Base-by-base conservation (phyloP, 495 filamentous ascomycete species). In the Aspergillus nanangensis region DNA sequence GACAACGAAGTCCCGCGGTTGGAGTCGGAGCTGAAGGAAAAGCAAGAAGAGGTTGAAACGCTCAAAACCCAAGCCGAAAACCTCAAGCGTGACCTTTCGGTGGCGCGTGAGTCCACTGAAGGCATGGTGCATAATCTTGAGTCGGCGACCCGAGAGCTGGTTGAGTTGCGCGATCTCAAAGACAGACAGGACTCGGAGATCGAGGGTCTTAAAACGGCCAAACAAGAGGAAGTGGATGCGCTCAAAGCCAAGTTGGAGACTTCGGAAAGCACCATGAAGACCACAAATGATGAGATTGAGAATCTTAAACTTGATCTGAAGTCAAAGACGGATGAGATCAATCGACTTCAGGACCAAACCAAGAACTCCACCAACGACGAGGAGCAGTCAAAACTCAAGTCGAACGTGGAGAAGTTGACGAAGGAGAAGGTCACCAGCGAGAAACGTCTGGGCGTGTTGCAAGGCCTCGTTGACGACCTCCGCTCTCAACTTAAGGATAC, bases 1-100 rank as follows among this genome's bases (percentile, higher is more conserved):
- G 87, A 90, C 44, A 78, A 78, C 32, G 87, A 92, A 59, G 66
- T 90, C 32, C 82, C 83, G 13, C 76, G 81, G 14, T 53, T 89
- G n/a, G 74, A 83, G 44, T 61, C 67, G 1, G 79, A 83, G 51
- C 54, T 88, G 38, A 69, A 82, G 48, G 69, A 72, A 43, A 76
- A 76, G 33, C 80, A 88, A 47, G 70, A 77, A 24, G 83, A 90
- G 56, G 75, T 90, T 23, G 74, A 77, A 25, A 70, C 71, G 15
- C 75, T 92, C 14, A 84, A 84, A 52, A 61, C 67, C 8, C 79
- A 87, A 42, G 63, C 87, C 14, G 75, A 76, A 19, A 74, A 65
- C 32, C 66, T 82, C 17, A 72, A 74, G 56, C 61, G 63, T 3
- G 75, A 80, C 47, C 60, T 81, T 20, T 67, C 72, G 0, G 74